Evolutionary conservation across 257 asterid species (phyloP).

Genomic region (Nicotiana attenuata): DNA sequence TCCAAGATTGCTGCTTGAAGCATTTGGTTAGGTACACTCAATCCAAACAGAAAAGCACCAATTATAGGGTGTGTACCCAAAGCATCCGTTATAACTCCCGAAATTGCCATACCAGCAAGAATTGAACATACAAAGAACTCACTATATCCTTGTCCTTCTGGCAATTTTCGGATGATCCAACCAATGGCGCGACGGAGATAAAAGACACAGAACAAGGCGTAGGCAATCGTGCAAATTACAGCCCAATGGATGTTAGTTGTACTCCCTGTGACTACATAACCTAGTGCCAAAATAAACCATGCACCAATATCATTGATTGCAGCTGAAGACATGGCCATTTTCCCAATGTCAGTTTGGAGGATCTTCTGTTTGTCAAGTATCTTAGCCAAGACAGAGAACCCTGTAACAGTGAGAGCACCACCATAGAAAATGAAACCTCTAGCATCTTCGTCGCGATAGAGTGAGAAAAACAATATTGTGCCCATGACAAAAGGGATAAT

Average conservation of each 20-base stretch:
- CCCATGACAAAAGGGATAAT: conserved; percentile 57
- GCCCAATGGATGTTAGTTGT: conserved; percentile 31
- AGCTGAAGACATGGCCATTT: conserved; percentile 53
- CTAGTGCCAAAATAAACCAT: conserved; percentile 61
- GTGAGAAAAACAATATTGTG: conserved; percentile 30
- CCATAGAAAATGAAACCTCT: conserved; percentile 78
- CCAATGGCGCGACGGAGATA: conserved; percentile 53
- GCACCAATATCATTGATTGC: conserved; percentile 47
- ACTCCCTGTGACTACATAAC: conserved; percentile 35
- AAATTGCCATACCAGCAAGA: conserved; percentile 42
- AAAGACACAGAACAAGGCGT: conserved; percentile 34
- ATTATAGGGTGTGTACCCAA: conserved; percentile 91
- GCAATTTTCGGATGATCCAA: conserved; percentile 57
- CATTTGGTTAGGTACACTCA: conserved; percentile 60
- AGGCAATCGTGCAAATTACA: conserved; percentile 35
- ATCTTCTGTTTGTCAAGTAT: conserved; percentile 64
- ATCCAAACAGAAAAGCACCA: conserved; percentile 81
- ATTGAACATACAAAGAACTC: conserved; percentile 69
- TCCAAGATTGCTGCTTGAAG: conserved; percentile 65
- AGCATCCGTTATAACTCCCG: conserved; percentile 55
- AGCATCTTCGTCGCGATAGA: not conserved
- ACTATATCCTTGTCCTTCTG: conserved; percentile 83
- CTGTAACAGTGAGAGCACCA: conserved; percentile 56
- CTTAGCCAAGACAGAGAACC: conserved; percentile 48
- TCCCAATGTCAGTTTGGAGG: conserved; percentile 68